Evolutionary conservation across 108 stramenopile species (phyloP).

Genomic region (Pseudonitzschia pungens): DNA sequence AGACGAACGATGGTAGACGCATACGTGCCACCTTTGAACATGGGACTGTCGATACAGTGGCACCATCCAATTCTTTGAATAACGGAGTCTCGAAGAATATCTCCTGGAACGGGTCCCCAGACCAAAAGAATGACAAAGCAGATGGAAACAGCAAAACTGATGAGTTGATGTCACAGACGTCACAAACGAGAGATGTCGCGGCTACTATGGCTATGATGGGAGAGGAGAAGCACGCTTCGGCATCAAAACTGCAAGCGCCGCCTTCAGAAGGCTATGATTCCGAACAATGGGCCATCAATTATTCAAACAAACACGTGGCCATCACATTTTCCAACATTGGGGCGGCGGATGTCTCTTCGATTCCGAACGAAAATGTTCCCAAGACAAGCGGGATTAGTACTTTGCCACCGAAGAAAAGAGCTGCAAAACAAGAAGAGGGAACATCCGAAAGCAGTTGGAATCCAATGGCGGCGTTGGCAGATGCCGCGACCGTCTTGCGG

Average conservation of each 20-base stretch:
- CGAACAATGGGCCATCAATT: constrained; percentile 25
- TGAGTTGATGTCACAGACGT: not conserved
- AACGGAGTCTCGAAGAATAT: not conserved
- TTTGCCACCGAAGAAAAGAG: constrained; percentile 38
- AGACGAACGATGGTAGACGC: constrained; percentile 14
- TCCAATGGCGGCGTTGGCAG: constrained; percentile 26
- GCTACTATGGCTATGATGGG: not conserved
- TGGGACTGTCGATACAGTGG: not conserved
- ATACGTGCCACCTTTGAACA: constrained; percentile 26
- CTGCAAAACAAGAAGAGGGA: constrained; percentile 16
- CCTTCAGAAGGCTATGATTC: constrained; percentile 16
- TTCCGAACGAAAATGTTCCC: not conserved
- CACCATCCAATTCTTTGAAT: not conserved
- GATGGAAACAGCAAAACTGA: not conserved
- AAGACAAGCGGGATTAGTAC: not conserved
- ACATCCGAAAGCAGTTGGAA: constrained; percentile 1
- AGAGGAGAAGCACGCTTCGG: not conserved
- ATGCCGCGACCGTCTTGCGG: constrained; percentile 27
- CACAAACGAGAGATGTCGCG: not conserved
- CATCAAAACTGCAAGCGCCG: not conserved
- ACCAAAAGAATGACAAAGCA: not conserved
- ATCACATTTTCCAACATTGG: constrained; percentile 23
- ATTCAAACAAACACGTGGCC: constrained; percentile 33
- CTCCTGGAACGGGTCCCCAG: not conserved
- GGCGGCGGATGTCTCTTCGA: not conserved